phyloP scores from a whole-genome alignment of 2,329 filamentous ascomycete species.

The Thelonectria blattea region DNA sequence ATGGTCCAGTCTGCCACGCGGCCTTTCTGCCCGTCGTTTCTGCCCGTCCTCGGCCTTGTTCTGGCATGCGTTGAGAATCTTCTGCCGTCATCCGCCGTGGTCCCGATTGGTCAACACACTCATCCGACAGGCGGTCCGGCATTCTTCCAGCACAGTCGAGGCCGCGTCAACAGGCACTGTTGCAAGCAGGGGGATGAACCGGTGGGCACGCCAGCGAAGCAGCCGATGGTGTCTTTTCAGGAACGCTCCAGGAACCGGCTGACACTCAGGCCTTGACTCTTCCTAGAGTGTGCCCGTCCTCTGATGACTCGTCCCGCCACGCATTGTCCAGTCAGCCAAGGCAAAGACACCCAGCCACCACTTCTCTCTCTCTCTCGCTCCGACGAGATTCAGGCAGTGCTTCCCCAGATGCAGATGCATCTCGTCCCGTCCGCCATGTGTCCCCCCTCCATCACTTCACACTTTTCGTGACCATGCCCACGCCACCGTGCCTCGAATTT shows the following conservation, averaged over 20 bases:
- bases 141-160: slow-evolving; percentile 6
- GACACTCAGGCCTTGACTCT: background rate
- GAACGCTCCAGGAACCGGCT: slow-evolving; percentile 7
- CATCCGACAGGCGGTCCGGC: background rate
- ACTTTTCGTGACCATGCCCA: slow-evolving; percentile 9
- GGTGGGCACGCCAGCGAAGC: slow-evolving; percentile 3
- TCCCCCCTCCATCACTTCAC: background rate
- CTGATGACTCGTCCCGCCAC: too few species aligned
- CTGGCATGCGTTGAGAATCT: background rate
- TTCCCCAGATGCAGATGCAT: slow-evolving; percentile 1
- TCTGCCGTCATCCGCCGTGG: slow-evolving; percentile 1
- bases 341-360: too few species aligned
- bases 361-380: background rate
- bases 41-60: background rate
- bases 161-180: background rate
- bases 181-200: slow-evolving; percentile 3
- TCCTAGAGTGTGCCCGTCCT: background rate
- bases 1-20: slow-evolving; percentile 25
- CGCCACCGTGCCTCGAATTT: slow-evolving; percentile 12
- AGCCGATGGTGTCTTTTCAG: slow-evolving; percentile 4
- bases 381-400: background rate
- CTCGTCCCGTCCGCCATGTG: background rate
- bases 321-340: too few species aligned
- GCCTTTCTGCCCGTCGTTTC: slow-evolving; percentile 25
- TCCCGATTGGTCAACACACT: slow-evolving; percentile 11